Conservation (phyloP, 257 asterid genomes). For the Sherardia arvensis region DNA sequence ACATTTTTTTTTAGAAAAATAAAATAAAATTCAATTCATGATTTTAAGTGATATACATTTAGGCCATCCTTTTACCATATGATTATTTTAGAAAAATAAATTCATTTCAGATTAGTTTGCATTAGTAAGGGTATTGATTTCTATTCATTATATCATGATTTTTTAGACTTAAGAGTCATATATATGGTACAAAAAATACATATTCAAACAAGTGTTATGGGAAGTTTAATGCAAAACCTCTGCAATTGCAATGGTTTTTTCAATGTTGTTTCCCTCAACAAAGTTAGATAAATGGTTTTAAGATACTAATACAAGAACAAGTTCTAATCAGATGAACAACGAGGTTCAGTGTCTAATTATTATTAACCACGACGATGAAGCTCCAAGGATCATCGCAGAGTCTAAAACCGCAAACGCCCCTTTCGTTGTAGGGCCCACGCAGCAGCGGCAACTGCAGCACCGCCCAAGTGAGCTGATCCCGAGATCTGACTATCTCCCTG, state of each 20-base stretch:
- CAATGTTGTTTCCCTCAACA: not conserved
- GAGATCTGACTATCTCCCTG: slow-evolving; percentile 67
- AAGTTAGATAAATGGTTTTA: not conserved
- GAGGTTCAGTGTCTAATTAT: not conserved
- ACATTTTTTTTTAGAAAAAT: too few species aligned
- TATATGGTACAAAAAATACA: too few species aligned
- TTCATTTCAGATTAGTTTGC: too few species aligned
- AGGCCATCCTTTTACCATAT: too few species aligned
- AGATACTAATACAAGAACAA: not conserved
- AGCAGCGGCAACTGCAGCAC: slow-evolving; percentile 66
- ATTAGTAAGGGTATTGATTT: too few species aligned
- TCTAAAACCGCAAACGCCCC: slow-evolving; percentile 41
- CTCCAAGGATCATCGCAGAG: not conserved
- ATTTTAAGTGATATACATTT: too few species aligned
- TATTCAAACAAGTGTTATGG: not conserved
- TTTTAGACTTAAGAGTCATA: too few species aligned
- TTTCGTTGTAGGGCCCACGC: slow-evolving; percentile 57
- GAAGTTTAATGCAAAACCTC: not conserved
- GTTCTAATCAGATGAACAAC: not conserved
- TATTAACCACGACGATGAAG: not conserved
- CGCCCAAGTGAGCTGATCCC: slow-evolving; percentile 85
- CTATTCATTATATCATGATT: too few species aligned
- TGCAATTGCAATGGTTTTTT: not conserved
- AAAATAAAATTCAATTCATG: too few species aligned
- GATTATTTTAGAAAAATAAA: too few species aligned